These are phyloP conservation scores for Cryptococcus sp. DNA, from an alignment of 1,284 basidiomycete species.

Conservation along the genomic window DNA sequence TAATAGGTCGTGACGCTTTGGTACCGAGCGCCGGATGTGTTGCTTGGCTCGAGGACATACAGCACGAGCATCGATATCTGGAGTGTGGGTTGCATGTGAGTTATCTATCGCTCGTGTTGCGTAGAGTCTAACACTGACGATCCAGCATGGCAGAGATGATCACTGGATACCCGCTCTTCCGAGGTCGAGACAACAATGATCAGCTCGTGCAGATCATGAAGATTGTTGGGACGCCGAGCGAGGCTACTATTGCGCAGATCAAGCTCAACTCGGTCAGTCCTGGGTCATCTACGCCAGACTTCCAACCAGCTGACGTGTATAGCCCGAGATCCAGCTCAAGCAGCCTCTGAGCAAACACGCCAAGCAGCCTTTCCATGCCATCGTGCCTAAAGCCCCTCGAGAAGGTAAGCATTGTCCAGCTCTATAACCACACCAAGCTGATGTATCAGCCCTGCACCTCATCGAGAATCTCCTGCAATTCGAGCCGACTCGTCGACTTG, in stretches of 20 bases:
- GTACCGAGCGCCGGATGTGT: conserved; percentile 96
- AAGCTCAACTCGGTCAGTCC: conserved; percentile 76
- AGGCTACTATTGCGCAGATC: conserved; percentile 82
- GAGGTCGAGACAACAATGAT: conserved; percentile 96
- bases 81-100: conserved; percentile 70
- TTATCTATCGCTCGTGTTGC: background rate
- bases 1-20: conserved; percentile 90
- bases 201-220: conserved; percentile 97
- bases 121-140: background rate
- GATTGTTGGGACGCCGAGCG: conserved; percentile 92
- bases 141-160: conserved; percentile 58
- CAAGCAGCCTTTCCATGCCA: conserved; percentile 80
- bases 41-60: conserved; percentile 92
- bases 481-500: conserved; percentile 87
- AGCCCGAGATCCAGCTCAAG: conserved; percentile 81
- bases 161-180: conserved; percentile 91
- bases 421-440: conserved; percentile 2
- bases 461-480: conserved; percentile 95
- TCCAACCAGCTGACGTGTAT: too few relatives aligned
- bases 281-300: too few relatives aligned
- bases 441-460: conserved; percentile 88
- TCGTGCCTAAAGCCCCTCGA: conserved; percentile 86
- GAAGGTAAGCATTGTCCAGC: conserved; percentile 57
- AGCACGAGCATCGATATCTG: conserved; percentile 97
- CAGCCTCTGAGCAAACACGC: conserved; percentile 66